Conservation (phyloP, 2,329 filamentous ascomycete genomes). For the Microcyclospora pomicola region DNA sequence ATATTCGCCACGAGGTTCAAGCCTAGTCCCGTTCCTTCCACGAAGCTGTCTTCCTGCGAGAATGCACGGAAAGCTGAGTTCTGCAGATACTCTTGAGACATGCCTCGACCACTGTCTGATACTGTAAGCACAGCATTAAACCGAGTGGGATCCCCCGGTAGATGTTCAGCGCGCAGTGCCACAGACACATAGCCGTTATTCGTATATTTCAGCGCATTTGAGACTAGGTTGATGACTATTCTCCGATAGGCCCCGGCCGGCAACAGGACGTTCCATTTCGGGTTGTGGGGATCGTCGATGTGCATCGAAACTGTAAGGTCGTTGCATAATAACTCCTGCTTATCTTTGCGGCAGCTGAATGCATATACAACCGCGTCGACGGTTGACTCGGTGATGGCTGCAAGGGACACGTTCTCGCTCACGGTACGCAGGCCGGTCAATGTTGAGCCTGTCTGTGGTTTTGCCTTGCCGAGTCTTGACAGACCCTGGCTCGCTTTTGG, state of each 20-base stretch:
- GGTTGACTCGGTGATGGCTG: background rate
- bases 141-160: slow-evolving; percentile 3
- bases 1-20: slow-evolving; percentile 49
- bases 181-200: slow-evolving; percentile 27
- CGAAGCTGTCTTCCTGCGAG: slow-evolving; percentile 46
- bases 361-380: background rate
- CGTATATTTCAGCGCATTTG: slow-evolving; percentile 35
- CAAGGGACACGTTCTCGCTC: background rate
- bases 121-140: slow-evolving; percentile 24
- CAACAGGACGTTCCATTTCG: slow-evolving; percentile 8
- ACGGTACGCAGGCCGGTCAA: background rate
- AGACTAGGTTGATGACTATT: slow-evolving; percentile 35
- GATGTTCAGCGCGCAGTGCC: slow-evolving; percentile 2
- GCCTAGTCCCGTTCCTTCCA: slow-evolving; percentile 49
- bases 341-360: background rate
- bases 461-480: background rate
- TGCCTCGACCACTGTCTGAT: slow-evolving; percentile 52
- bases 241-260: slow-evolving; percentile 28
- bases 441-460: too few relatives aligned
- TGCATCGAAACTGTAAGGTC: background rate
- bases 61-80: slow-evolving; percentile 51
- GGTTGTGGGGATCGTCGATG: slow-evolving; percentile 1
- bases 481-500: background rate
- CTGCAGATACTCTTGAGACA: slow-evolving; percentile 47
- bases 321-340: background rate